Evolutionary conservation across 805 yeast genomes (phyloP), one percentile per base, ranked within the genome.

Genomic region (Debaryomyces hansenii): DNA sequence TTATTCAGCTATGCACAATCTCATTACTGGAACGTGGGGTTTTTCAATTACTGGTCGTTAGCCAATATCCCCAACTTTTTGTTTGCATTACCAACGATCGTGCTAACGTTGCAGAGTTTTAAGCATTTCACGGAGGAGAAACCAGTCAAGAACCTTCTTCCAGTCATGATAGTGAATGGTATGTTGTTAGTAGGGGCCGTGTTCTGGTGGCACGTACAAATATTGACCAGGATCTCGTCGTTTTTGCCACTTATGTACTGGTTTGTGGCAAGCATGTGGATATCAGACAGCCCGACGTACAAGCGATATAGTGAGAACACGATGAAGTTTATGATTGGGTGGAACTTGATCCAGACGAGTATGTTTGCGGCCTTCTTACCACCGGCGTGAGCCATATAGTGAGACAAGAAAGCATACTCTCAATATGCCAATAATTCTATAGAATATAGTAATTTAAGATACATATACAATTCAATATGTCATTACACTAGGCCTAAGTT

Each of bases 311-410:
- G 34, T 37, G 48, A 56, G 49, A 40, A 49, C 49, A 53, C 58
- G 14, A 59, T 79, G 1, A 54, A 66, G 6, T 86, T 80, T 70
- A 67, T 81, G 55, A 52, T 82, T 5, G 53, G 77, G 0, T 91
- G 96, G 96, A 72, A 69, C 18, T 60, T 83, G 5, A 55, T 83
- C 2, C 97, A 91, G 64, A 78, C 91, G 0, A 77, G 80, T 1
- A 67, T 91, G 42, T 91, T 81, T 67, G 88, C 85, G 6, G 84
- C 84, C n/a, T 91, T 88, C 59, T 70, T 91, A 37, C 98, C 97
- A 2, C 98, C 98, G 4, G 98, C 98, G n/a, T 90, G 27, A 40
- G 24, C 24, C 16, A 16, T 16, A 16, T 16, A 16, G 18, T 16
- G 18, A 16, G 18, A 16, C 18, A 16, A 16, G 20, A 62, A 62